Evolutionary conservation across 1,139 yeast genomes (phyloP).

Genomic region (Suzukiozyma palmioleophila): DNA sequence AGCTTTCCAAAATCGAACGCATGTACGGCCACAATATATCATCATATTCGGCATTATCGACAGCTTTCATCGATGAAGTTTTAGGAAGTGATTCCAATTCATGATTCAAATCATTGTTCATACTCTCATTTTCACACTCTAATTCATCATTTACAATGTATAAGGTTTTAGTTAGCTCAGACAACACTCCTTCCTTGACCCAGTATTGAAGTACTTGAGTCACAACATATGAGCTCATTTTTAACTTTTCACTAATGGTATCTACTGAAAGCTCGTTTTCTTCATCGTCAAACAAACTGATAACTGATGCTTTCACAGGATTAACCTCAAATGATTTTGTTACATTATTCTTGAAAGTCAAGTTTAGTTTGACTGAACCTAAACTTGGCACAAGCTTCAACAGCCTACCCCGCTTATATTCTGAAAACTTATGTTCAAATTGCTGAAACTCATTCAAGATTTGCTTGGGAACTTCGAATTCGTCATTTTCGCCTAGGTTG

Average conservation of each 20-base stretch:
- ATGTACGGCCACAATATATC: constrained; percentile 1
- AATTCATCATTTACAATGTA: constrained; percentile 18
- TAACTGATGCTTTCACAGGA: constrained; percentile 68
- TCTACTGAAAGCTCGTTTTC: constrained; percentile 21
- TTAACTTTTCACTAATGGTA: constrained; percentile 22
- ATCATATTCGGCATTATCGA: background rate
- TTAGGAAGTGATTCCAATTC: background rate
- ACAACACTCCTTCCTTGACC: constrained; percentile 49
- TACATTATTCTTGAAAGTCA: constrained; percentile 46
- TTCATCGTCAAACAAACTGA: constrained; percentile 47
- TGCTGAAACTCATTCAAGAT: constrained; percentile 34
- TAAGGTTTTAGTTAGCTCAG: constrained; percentile 27
- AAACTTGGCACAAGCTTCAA: constrained; percentile 54
- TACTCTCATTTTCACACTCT: constrained; percentile 4
- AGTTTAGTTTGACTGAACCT: constrained; percentile 59
- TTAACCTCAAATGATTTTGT: constrained; percentile 45
- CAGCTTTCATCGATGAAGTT: background rate
- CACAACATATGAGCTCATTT: constrained; percentile 37
- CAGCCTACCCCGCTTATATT: constrained; percentile 52
- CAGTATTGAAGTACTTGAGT: constrained; percentile 48
- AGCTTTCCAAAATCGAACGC: background rate
- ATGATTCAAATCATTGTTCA: background rate
- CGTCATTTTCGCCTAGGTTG: constrained; percentile 24
- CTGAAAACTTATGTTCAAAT: constrained; percentile 40
- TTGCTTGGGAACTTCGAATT: constrained; percentile 43